Conservation (phyloP, 2,329 filamentous ascomycete species). For the Fusarium coffeatum region DNA sequence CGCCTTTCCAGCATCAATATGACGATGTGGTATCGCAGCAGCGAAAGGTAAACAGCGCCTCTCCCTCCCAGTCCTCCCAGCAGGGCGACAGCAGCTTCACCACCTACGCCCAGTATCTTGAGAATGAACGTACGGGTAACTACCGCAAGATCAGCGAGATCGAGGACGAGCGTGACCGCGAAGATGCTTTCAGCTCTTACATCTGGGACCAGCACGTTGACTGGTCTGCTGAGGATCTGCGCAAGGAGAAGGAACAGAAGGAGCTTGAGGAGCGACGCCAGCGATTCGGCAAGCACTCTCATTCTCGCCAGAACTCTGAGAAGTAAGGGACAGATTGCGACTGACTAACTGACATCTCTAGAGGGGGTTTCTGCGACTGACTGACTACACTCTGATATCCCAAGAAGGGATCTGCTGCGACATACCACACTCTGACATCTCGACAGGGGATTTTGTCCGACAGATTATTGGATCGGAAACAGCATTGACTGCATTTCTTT, state of each 20-base stretch:
- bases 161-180: not conserved
- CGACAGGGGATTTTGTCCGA: not conserved
- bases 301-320: not conserved
- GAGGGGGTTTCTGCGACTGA: not conserved
- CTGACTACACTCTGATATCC: not conserved
- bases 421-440: not conserved
- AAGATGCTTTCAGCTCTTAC: not conserved
- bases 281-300: not conserved
- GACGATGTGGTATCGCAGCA: not conserved
- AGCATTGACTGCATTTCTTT: not conserved
- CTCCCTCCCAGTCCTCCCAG: not conserved
- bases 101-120: not conserved
- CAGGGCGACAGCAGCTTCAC: not conserved
- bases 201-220: not conserved
- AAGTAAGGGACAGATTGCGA: not conserved
- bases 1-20: not conserved
- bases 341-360: not conserved
- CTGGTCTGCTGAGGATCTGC: not conserved
- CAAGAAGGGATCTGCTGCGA: not conserved
- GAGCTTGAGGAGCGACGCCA: slow-evolving; percentile 1
- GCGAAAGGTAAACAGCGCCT: not conserved
- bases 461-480: not conserved
- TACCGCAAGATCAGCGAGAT: not conserved
- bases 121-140: not conserved
- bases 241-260: not conserved